A percentile compares a stretch with the other conserved stretches of the same genome.
Conservation (phyloP, 495 filamentous ascomycete species). For the Penicillium arizonense region DNA sequence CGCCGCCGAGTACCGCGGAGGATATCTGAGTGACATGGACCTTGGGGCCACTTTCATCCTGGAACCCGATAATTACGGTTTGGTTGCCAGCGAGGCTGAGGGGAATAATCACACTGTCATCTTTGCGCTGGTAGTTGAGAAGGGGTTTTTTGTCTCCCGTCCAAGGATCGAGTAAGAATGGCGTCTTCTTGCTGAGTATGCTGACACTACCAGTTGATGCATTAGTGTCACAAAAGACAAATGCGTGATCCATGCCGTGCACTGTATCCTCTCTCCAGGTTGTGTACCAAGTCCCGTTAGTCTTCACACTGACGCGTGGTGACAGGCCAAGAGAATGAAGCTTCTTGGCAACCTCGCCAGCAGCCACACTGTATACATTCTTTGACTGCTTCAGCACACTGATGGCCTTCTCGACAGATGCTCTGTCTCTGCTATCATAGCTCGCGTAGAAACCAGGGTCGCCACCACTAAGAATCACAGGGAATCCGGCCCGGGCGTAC, state of each 20-base stretch:
- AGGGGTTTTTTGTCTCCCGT: conserved; percentile 36
- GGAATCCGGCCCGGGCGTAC: conserved; percentile 29
- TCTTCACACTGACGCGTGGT: conserved; percentile 17
- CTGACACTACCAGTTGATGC: conserved; percentile 24
- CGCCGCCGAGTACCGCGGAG: conserved; percentile 19
- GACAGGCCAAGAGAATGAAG: conserved; percentile 19
- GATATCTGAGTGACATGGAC: conserved; percentile 9
- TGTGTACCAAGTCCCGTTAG: conserved; percentile 36
- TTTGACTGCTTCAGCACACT: conserved; percentile 12
- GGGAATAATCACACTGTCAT: conserved; percentile 19
- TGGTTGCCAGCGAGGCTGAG: conserved; percentile 34
- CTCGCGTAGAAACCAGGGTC: conserved; percentile 17
- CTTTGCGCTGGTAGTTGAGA: conserved; percentile 22
- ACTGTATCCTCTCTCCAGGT: conserved; percentile 25
- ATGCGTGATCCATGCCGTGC: conserved; percentile 32
- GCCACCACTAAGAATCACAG: conserved; percentile 37
- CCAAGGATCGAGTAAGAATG: conserved; percentile 41
- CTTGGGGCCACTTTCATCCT: background rate
- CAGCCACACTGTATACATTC: conserved; percentile 16
- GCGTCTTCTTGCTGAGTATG: conserved; percentile 23
- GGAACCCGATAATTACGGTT: conserved; percentile 36
- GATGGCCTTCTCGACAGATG: conserved; percentile 9
- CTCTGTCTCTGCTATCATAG: conserved; percentile 3
- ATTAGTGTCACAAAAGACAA: conserved; percentile 35
- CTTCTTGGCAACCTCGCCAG: conserved; percentile 18